Evolutionary conservation across 306 rosid genomes (phyloP).

Genomic region (Vicia sativa): DNA sequence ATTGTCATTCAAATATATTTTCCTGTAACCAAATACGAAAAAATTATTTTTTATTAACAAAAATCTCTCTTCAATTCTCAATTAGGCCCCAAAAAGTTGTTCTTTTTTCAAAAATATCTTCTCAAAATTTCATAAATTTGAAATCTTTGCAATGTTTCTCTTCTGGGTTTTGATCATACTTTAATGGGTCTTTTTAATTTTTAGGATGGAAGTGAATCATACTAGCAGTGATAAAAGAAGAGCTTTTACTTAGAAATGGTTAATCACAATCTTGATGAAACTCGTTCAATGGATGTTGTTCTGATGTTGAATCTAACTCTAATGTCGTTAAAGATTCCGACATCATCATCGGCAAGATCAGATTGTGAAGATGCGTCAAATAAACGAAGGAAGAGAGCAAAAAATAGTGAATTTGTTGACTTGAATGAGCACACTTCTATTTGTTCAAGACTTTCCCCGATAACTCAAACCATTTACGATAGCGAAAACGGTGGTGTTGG

Average conservation of each 20-base stretch:
- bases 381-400: constrained; percentile 50
- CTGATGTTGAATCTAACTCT: constrained; percentile 34
- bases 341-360: constrained; percentile 62
- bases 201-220: constrained; percentile 44
- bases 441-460: constrained; percentile 52
- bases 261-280: constrained; percentile 38
- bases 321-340: constrained; percentile 69
- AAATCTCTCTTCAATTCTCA: constrained; percentile 30
- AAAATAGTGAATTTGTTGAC: constrained; percentile 56
- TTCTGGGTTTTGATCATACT: constrained; percentile 9
- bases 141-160: background rate
- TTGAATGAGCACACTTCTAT: constrained; percentile 50
- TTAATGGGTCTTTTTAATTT: constrained; percentile 6
- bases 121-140: background rate
- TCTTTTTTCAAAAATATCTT: background rate
- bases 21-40: constrained; percentile 53
- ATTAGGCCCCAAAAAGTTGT: background rate
- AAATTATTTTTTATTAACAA: too few relatives aligned
- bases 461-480: too few relatives aligned
- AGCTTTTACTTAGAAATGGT: constrained; percentile 37
- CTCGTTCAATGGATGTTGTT: constrained; percentile 39
- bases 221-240: constrained; percentile 52
- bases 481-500: too few relatives aligned
- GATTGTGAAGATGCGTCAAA: constrained; percentile 50
- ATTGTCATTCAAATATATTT: constrained; percentile 95